Percentiles rank a stretch among this genome's conserved stretches.
Conservation (phyloP, 768 basidiomycete species). For the Termitomyces sp. region DNA sequence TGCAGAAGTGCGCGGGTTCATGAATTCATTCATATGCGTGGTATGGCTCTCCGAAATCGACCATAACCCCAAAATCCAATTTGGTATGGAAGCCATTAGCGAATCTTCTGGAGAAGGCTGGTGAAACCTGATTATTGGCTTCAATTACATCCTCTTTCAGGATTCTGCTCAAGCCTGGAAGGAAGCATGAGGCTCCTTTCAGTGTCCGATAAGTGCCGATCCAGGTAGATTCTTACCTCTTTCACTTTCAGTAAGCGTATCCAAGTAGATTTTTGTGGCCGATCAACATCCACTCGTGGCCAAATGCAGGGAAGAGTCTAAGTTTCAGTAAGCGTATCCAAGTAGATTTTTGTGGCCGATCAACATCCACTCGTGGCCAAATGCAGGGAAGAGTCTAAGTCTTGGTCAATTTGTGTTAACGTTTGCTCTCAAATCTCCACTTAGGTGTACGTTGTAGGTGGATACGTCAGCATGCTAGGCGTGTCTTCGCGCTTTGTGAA, state of each 20-base stretch:
- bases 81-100: not conserved
- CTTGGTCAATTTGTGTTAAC: not conserved
- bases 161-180: not conserved
- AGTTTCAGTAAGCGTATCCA: not conserved
- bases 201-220: not conserved
- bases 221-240: not conserved
- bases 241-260: not conserved
- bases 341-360: not conserved
- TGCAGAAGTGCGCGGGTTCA: not conserved
- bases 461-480: not conserved
- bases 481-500: conserved; percentile 5
- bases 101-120: conserved; percentile 5
- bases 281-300: conserved; percentile 5
- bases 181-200: not conserved
- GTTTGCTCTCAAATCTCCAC: not conserved
- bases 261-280: not conserved
- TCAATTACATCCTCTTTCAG: not conserved
- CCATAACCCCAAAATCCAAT: conserved; percentile 1
- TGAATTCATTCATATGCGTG: not conserved
- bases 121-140: not conserved
- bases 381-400: conserved; percentile 2
- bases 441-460: not conserved
- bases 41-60: not conserved
- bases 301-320: conserved; percentile 1
- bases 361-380: conserved; percentile 2